Conservation (phyloP, 2,329 filamentous ascomycete species). For the Lizonia empirigonia region DNA sequence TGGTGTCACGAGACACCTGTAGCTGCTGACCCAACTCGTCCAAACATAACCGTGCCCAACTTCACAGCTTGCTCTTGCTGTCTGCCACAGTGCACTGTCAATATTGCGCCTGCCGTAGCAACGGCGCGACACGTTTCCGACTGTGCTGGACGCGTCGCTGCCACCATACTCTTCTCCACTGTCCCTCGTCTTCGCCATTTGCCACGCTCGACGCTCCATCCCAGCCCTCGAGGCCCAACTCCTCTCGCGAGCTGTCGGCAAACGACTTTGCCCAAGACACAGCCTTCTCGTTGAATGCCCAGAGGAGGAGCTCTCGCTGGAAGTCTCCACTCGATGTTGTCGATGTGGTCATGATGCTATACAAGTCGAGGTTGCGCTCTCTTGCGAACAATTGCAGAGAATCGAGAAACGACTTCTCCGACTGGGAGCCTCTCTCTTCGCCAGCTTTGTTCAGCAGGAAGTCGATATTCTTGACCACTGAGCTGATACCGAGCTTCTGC, state of each 20-base stretch:
- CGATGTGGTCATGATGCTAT: slow-evolving; percentile 72
- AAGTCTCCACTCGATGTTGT: slow-evolving; percentile 61
- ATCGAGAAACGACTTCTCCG: slow-evolving; percentile 52
- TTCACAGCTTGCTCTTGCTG: not conserved
- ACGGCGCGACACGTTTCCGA: slow-evolving; percentile 66
- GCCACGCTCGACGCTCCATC: slow-evolving; percentile 55
- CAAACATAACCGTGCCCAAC: not conserved
- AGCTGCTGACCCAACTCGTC: not conserved
- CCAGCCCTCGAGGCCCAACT: slow-evolving; percentile 63
- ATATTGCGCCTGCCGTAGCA: slow-evolving; percentile 57
- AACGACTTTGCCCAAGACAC: slow-evolving; percentile 62
- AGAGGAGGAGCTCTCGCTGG: slow-evolving; percentile 69
- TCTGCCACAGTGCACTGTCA: slow-evolving; percentile 2
- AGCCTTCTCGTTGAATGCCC: slow-evolving; percentile 61
- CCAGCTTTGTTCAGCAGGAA: slow-evolving; percentile 64
- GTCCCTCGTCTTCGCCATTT: slow-evolving; percentile 38
- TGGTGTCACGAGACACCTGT: slow-evolving; percentile 7
- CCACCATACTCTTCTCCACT: slow-evolving; percentile 67
- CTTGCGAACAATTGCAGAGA: slow-evolving; percentile 60
- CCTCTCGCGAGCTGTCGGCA: slow-evolving; percentile 50
- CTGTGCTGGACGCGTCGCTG: slow-evolving; percentile 66
- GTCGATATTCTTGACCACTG: slow-evolving; percentile 65
- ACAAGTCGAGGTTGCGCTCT: slow-evolving; percentile 66
- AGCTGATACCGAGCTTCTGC: slow-evolving; percentile 69
- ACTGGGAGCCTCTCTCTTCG: slow-evolving; percentile 38